Evolutionary conservation across 2,329 filamentous ascomycete species (phyloP), one percentile per base, ranked within the genome.

Genomic region (Pseudocercospora musae): DNA sequence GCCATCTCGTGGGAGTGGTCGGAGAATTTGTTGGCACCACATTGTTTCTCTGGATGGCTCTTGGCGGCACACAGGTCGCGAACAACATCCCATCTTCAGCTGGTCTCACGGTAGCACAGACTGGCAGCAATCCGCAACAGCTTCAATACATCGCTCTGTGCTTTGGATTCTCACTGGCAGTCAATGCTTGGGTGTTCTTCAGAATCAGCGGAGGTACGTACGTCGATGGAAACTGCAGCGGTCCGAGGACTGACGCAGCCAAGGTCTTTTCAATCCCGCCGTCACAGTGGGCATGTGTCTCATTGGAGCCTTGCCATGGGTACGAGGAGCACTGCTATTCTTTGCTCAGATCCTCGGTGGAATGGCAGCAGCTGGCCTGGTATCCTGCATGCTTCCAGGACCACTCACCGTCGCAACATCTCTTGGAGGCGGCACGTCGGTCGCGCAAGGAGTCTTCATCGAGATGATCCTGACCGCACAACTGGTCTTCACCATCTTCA

Each of bases 401-500:
- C 59, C 67, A 8, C 63, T 77, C 8, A 73, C 68, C 10, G 75
- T 77, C 9, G 59, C 65, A 4, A 78, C 75, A 4, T 68, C 67
- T 0, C 68, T 78, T 1, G 70, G 69, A 8, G 68, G 66, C 4
- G 72, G 71, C 7, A 77, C 75, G 7, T 69, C 71, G 1, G 66
- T 74, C 44, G 75, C 70, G 2, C 75, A 75, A 58, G 76, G 76
- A 5, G 61, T 78, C 1, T 76, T 77, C 72, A 81, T 82, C 58
- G 80, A 82, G 65, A 81, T 81, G 78, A 78, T 83, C 59, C 71
- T 82, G 40, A 83, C 81, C 1, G 76, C 78, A 15, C 70, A 78
- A 67, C 75, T 83, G 18, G 76, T 82, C 63, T 80, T 83, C 66
- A 78, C 78, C 56, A 82, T 83, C 62, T 80, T 77, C 71, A 76